Percentiles rank a stretch among this genome's conserved stretches.
phyloP scores from a whole-genome alignment of 148 eudicot genomes.

The Pouteria glomerata region DNA sequence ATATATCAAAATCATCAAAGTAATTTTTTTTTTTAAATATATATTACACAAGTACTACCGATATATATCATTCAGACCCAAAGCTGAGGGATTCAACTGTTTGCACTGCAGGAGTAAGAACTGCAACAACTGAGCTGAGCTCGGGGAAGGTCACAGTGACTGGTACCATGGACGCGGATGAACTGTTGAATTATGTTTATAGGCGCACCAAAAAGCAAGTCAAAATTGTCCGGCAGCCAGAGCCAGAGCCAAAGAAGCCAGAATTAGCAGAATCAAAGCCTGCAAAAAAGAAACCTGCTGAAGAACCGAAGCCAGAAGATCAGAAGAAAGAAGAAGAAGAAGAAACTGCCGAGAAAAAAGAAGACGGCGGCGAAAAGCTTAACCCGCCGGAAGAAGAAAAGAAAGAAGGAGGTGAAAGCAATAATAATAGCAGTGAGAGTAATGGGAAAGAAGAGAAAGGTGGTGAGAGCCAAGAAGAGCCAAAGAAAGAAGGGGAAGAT shows the following conservation, averaged over 20 bases:
- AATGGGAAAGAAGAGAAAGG: slow-evolving; percentile 12
- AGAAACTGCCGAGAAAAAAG: slow-evolving; percentile 12
- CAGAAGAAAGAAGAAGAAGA: slow-evolving; percentile 16
- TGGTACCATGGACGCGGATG: slow-evolving; percentile 78
- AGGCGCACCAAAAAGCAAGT: slow-evolving; percentile 85
- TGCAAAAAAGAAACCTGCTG: slow-evolving; percentile 28
- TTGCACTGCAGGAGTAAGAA: slow-evolving; percentile 62
- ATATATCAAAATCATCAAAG: too few relatives aligned
- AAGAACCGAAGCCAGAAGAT: slow-evolving; percentile 30
- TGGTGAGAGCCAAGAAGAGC: slow-evolving; percentile 14
- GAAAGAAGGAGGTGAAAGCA: slow-evolving; percentile 14
- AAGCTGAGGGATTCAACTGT: not conserved
- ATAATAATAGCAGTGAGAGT: slow-evolving; percentile 8
- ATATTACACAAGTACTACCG: too few relatives aligned
- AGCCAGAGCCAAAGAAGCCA: slow-evolving; percentile 42
- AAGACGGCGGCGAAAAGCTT: slow-evolving; percentile 10
- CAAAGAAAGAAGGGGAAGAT: slow-evolving; percentile 10
- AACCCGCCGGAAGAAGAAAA: slow-evolving; percentile 11
- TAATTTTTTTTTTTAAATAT: too few relatives aligned
- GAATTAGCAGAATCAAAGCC: slow-evolving; percentile 14
- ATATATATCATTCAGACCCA: too few relatives aligned
- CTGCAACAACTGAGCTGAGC: slow-evolving; percentile 66
- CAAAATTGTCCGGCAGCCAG: slow-evolving; percentile 68
- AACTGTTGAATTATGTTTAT: slow-evolving; percentile 75
- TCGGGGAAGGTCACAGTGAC: slow-evolving; percentile 76